Evolutionary conservation across 257 asterid species (phyloP).

Genomic region (Handroanthus guayacan): DNA sequence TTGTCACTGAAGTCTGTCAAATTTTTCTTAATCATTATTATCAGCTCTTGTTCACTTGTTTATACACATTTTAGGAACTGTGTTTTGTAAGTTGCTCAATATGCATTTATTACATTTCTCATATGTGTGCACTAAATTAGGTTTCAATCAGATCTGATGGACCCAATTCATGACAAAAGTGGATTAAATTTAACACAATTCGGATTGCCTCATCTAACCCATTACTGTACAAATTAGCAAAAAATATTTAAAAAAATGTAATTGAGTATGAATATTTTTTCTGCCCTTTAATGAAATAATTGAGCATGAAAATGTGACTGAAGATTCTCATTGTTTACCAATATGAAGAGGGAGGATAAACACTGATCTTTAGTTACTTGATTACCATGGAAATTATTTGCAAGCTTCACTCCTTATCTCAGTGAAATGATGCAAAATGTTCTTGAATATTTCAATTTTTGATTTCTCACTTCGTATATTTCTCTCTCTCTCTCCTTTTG

Average conservation of each 20-base stretch:
- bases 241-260: no score
- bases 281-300: no score
- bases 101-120: not conserved
- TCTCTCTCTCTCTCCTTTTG: conserved; percentile 13
- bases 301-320: no score
- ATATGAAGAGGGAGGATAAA: no score
- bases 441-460: conserved; percentile 12
- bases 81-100: not conserved
- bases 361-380: not conserved
- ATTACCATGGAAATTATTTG: not conserved
- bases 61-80: conserved; percentile 6
- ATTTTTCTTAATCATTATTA: not conserved
- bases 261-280: no score
- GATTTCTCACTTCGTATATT: conserved; percentile 9
- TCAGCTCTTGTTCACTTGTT: not conserved
- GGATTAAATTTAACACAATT: no score
- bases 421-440: conserved; percentile 12
- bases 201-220: no score
- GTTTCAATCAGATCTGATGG: not conserved
- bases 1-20: conserved; percentile 8
- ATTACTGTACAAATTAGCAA: no score
- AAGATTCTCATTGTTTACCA: no score
- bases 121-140: not conserved
- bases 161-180: no score
- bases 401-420: conserved; percentile 1